Base-by-base conservation (phyloP, 2,329 filamentous ascomycete genomes). In the Colletotrichum costaricense region DNA sequence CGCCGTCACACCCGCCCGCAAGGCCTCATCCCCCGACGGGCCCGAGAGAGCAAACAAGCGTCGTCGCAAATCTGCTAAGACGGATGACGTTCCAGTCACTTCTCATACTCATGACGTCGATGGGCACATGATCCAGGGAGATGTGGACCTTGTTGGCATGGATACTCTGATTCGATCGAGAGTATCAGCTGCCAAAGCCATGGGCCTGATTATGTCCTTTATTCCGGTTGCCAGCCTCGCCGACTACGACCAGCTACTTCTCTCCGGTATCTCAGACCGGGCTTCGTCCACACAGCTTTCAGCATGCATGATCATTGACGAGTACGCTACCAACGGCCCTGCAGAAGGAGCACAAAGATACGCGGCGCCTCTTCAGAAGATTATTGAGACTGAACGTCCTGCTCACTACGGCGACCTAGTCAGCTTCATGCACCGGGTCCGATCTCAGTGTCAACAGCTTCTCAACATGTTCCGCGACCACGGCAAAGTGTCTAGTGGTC, bases 51-150 rank as follows among this genome's bases (percentile, higher is more conserved):
- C 91, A 16, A 86, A 92, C 2, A 94, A 97, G 83, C 92, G 94
- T 76, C 90, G 95, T 42, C 92, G 95, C 74, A 97, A 95, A 82
- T 94, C 94, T 0, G 92, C 94, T n/a, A 97, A 97, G 85, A 84
- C 90, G 24, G 94, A 97, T 67, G 93, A 95, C 33, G 83, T 88
- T 9, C 85, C 89, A 1, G 84, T 89, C 1, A 84, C 89, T 4
- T 89, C 86, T n/a, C 86, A 93, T n/a, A 90, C 93, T 1, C 97
- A 99, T 82, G 98, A 99, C 81, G 95, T 99, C 22, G 97, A 99
- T 81, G 97, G 95, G 11, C 95, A 97, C 77, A 98, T 99, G 93
- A 95, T 99, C 86, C 94, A 96, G 80, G 97, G 97, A 64, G 97
- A 99, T 78, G 93, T 98, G 59, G 97, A 99, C 79, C 88, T 99